A percentile compares a stretch with the other conserved stretches of the same genome.
These are phyloP conservation scores for Cytospora schulzeri DNA, from an alignment of 2,329 filamentous ascomycete species.

Conservation along the genomic window DNA sequence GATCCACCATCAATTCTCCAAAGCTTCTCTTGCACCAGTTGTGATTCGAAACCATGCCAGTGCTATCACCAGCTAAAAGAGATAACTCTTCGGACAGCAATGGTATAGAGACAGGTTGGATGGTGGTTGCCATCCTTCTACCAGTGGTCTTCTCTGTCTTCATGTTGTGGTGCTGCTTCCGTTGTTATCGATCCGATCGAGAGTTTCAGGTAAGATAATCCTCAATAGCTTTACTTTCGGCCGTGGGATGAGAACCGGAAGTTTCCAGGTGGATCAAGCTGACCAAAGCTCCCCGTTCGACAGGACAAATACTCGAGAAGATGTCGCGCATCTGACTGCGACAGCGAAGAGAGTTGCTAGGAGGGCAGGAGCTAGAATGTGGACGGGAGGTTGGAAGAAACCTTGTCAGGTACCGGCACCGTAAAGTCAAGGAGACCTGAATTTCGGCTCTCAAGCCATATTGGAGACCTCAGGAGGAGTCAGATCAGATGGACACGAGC, in stretches of 20 bases:
- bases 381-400: background rate
- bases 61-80: slow-evolving; percentile 2
- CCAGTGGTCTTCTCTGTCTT: slow-evolving; percentile 2
- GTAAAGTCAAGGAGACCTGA: background rate
- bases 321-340: background rate
- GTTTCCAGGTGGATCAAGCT: background rate
- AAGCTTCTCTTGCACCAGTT: background rate
- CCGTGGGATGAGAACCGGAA: too few relatives aligned
- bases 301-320: background rate
- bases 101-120: slow-evolving; percentile 18
- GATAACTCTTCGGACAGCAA: slow-evolving; percentile 2
- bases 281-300: background rate
- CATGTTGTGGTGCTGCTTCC: slow-evolving; percentile 16
- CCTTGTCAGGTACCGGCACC: background rate
- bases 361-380: background rate
- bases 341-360: background rate
- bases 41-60: background rate
- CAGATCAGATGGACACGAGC: too few relatives aligned
- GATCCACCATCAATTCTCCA: background rate
- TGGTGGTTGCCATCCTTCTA: slow-evolving; percentile 18
- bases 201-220: background rate
- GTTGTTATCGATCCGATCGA: background rate
- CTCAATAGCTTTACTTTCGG: background rate
- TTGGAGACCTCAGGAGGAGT: background rate
- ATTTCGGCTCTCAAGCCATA: background rate